Conservation (phyloP, 1,139 yeast species). For the Yamadazyma sp. region DNA sequence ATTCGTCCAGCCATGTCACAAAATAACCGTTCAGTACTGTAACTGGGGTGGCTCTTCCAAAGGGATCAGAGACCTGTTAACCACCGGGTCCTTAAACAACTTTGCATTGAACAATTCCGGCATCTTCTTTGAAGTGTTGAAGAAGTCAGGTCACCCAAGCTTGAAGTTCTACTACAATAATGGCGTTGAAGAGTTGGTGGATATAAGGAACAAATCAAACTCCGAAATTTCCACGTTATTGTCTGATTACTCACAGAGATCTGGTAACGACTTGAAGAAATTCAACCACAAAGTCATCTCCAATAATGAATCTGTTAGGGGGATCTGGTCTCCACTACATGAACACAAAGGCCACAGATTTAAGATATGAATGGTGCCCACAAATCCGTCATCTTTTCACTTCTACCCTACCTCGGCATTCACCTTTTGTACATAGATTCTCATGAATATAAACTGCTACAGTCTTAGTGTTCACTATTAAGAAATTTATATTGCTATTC, state of each 20-base stretch:
- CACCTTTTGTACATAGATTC: slow-evolving; percentile 3
- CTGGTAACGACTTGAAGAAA: slow-evolving; percentile 43
- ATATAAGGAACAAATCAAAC: slow-evolving; percentile 54
- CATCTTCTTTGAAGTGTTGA: slow-evolving; percentile 68
- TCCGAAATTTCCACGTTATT: slow-evolving; percentile 63
- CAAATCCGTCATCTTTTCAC: background rate
- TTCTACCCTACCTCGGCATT: background rate
- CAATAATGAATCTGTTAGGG: slow-evolving; percentile 83
- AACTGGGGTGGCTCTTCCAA: slow-evolving; percentile 95
- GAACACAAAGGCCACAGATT: slow-evolving; percentile 66
- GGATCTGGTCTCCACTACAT: slow-evolving; percentile 97
- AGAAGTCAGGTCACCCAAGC: slow-evolving; percentile 81
- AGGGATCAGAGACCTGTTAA: slow-evolving; percentile 74
- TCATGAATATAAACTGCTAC: background rate
- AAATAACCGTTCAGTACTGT: slow-evolving; percentile 74
- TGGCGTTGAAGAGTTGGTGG: slow-evolving; percentile 38
- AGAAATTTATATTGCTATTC: background rate
- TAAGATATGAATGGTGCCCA: slow-evolving; percentile 47
- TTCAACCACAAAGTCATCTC: slow-evolving; percentile 73
- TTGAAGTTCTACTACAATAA: slow-evolving; percentile 65
- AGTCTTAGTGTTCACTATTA: too few species aligned
- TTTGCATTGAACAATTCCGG: slow-evolving; percentile 63
- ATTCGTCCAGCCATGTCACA: slow-evolving; percentile 72
- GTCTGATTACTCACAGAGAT: slow-evolving; percentile 47
- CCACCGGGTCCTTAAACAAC: slow-evolving; percentile 50